Conservation (phyloP, 306 rosid genomes). For the Morella rubra region DNA sequence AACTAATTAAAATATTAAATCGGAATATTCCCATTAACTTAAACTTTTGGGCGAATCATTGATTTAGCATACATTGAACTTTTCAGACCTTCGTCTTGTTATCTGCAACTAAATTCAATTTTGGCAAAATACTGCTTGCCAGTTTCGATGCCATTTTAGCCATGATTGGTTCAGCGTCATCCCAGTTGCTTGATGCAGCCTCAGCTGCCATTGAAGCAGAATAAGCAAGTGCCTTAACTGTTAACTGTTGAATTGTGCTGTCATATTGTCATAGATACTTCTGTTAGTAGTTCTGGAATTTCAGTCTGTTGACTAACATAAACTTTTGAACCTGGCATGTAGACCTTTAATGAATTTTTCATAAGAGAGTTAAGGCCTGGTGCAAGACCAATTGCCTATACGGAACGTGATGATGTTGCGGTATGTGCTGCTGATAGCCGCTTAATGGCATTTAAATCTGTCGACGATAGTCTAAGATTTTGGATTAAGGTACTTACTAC, state of each 20-base stretch:
- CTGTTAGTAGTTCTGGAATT: neutral
- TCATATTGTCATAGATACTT: neutral
- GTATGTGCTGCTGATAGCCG: slow-evolving; percentile 94
- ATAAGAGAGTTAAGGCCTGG: slow-evolving; percentile 85
- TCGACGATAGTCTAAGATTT: slow-evolving; percentile 74
- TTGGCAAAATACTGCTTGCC: neutral
- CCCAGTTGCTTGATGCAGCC: neutral
- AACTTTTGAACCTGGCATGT: slow-evolving; percentile 31
- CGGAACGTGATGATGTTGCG: slow-evolving; percentile 71
- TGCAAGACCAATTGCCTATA: slow-evolving; percentile 65
- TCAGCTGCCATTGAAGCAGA: neutral
- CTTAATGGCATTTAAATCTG: slow-evolving; percentile 74
- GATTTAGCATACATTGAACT: neutral
- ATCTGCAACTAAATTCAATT: neutral
- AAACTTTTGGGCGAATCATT: too few species aligned
- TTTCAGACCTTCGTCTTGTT: neutral
- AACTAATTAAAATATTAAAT: too few species aligned
- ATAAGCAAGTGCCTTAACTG: neutral
- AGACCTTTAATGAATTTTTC: slow-evolving; percentile 95
- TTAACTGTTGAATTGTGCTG: neutral
- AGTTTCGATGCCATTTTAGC: neutral
- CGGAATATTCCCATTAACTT: too few species aligned
- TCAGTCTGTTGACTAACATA: neutral
- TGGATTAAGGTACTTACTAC: slow-evolving; percentile 85
- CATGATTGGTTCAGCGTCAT: neutral